Percentiles rank a stretch among this genome's conserved stretches.
Conservation (phyloP, 2,329 filamentous ascomycete genomes). For the Colletotrichum camelliae region DNA sequence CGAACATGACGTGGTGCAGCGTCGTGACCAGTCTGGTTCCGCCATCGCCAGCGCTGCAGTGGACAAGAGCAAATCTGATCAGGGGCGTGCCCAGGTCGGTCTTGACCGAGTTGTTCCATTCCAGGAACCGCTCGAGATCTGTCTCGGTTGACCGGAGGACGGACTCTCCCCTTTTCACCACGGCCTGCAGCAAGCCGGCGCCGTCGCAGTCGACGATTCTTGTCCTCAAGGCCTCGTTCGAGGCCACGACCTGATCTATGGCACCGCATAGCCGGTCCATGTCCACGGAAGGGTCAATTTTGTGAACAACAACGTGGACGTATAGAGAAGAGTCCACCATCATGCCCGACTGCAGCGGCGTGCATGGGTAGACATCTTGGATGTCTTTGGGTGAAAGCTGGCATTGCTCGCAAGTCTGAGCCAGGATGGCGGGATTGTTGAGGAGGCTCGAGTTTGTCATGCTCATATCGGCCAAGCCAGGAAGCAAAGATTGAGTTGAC, state of each 20-base stretch:
- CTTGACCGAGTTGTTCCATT: background rate
- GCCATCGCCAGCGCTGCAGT: background rate
- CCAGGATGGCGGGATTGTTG: background rate
- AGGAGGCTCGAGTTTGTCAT: background rate
- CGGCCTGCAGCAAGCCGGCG: background rate
- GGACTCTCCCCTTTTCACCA: background rate
- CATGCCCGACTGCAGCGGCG: background rate
- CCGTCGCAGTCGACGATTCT: background rate
- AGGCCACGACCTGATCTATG: background rate
- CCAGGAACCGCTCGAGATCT: background rate
- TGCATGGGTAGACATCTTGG: background rate
- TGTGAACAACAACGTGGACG: background rate
- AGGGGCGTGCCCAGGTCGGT: background rate
- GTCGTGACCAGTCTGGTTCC: background rate
- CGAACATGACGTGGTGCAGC: background rate
- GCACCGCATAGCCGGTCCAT: fast-evolving
- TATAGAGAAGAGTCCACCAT: background rate
- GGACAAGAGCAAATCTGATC: background rate
- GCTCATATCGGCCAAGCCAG: background rate
- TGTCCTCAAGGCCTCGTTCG: background rate
- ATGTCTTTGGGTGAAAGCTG: background rate
- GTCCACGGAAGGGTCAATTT: background rate
- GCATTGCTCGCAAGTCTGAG: background rate
- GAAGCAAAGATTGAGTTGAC: background rate
- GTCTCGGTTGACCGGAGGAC: background rate